A percentile compares a stretch with the other conserved stretches of the same genome.
Conservation (phyloP, 177 flowering plant species). For the Tripterygium wilfordii region DNA sequence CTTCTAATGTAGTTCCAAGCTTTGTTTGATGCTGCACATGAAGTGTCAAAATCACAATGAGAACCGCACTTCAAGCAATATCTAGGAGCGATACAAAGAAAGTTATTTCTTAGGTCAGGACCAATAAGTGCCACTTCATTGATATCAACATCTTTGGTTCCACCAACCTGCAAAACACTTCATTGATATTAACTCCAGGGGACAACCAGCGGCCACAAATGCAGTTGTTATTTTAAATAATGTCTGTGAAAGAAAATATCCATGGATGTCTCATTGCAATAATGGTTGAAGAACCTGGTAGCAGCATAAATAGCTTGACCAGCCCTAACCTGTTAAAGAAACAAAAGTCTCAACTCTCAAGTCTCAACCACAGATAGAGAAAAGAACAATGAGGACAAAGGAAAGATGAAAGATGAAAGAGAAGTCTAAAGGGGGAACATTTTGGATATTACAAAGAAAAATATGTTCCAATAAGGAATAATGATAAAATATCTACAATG, state of each 20-base stretch:
- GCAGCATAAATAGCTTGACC: conserved; percentile 78
- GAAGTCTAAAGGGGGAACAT: no score
- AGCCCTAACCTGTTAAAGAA: conserved; percentile 56
- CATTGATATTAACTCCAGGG: conserved; percentile 71
- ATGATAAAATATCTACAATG: no score
- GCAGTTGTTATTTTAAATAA: conserved; percentile 66
- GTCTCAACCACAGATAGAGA: no score
- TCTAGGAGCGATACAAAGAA: conserved; percentile 30
- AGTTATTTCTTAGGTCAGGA: conserved; percentile 17
- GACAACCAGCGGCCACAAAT: conserved; percentile 41
- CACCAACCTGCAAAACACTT: conserved; percentile 31
- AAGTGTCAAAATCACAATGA: conserved; percentile 39
- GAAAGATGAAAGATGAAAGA: no score
- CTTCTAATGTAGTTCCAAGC: conserved; percentile 39
- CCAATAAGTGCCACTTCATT: conserved; percentile 27
- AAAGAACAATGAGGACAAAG: no score
- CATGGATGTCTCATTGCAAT: conserved; percentile 83
- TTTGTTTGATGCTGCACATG: conserved; percentile 21
- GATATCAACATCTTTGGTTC: conserved; percentile 23
- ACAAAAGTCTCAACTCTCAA: no score
- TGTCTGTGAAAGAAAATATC: conserved; percentile 75
- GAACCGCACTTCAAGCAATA: conserved; percentile 64
- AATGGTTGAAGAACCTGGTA: conserved; percentile 90
- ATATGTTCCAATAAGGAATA: not conserved
- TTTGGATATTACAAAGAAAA: no score